Percentiles rank a stretch among this genome's conserved stretches.
These are phyloP conservation scores for Rhamnella rubrinervis DNA, from an alignment of 331 rosid genomes.

Conservation along the genomic window DNA sequence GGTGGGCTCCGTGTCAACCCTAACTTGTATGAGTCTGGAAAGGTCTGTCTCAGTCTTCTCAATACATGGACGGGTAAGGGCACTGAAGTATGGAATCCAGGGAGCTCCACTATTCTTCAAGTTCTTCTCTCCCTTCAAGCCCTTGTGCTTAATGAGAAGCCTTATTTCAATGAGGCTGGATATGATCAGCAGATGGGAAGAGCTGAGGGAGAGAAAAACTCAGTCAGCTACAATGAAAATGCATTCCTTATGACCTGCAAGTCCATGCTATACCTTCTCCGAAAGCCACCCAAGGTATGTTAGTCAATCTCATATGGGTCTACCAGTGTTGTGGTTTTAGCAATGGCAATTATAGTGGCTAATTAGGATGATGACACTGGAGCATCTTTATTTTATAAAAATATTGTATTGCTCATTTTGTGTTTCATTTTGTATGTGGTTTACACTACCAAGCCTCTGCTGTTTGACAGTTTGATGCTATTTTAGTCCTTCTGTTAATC, in stretches of 20 bases:
- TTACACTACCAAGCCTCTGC: background rate
- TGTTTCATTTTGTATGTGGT: no score
- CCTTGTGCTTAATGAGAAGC: slow-evolving; percentile 94
- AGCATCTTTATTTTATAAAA: background rate
- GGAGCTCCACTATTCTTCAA: slow-evolving; percentile 62
- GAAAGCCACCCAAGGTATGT: slow-evolving; percentile 76
- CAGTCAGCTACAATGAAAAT: slow-evolving; percentile 89
- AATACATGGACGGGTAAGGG: slow-evolving; percentile 85
- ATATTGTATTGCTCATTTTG: no score
- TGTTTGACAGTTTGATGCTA: no score
- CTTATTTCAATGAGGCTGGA: slow-evolving; percentile 98
- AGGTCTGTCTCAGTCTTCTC: slow-evolving; percentile 90
- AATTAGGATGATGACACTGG: background rate
- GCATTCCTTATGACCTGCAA: slow-evolving; percentile 88
- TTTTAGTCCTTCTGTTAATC: background rate
- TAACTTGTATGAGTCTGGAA: slow-evolving; percentile 91
- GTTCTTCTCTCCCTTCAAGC: slow-evolving; percentile 86
- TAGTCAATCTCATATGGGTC: slow-evolving; percentile 11
- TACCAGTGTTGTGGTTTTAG: background rate
- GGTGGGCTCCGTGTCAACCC: slow-evolving; percentile 92
- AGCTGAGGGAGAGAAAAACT: slow-evolving; percentile 95
- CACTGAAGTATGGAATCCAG: slow-evolving; percentile 88
- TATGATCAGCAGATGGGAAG: slow-evolving; percentile 84
- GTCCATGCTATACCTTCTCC: slow-evolving; percentile 70
- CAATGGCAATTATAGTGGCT: background rate